Base-by-base conservation (phyloP, 164 flowering plant species). In the Macadamia tetraphylla region DNA sequence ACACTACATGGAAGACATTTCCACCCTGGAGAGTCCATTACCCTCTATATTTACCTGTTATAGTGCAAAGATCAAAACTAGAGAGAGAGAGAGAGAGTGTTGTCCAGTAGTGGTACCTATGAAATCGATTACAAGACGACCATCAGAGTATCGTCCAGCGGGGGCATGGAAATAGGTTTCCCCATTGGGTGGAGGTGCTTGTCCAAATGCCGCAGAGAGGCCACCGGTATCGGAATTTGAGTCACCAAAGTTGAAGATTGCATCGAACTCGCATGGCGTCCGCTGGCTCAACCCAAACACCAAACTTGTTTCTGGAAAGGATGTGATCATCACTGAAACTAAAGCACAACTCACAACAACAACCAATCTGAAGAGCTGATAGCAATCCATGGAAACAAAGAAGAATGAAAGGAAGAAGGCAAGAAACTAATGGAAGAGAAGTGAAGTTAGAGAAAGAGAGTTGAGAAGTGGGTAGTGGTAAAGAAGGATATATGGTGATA, bases 221-320 rank as follows among this genome's bases (percentile, higher is more conserved):
- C 87, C 87, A 2, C 89, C 89, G 6, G 89, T 86, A 73, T 85
- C 89, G 6, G 85, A 81, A 44, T 81, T 79, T 0, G 89, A 85
- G 75, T 85, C 89, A 0, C 89, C 89, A 64, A 85, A 85, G 80
- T 81, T 82, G 67, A 80, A 83, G 2, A 85, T 72, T 0, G 86
- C 84, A 10, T 86, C 80, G 31, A 81, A 85, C 0, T 79, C n/a
- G 51, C 88, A 84, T 0, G 68, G 59, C 23, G 40, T 35, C 40
- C 5, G 40, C 23, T 23, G 40, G 18, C 35, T 2, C 23, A 32
- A 7, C 23, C 43, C 64, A 61, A 61, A 1, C 30, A 18, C 12
- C 17, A 9, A 12, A 6, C 60, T 6, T 30, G 23, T 23, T 23
- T 23, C 23, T 23, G 49, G 29, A 35, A 35, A 35, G 40, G 40